Conservation (phyloP, 2,329 filamentous ascomycete genomes). For the Cucurbitaria berberidis region DNA sequence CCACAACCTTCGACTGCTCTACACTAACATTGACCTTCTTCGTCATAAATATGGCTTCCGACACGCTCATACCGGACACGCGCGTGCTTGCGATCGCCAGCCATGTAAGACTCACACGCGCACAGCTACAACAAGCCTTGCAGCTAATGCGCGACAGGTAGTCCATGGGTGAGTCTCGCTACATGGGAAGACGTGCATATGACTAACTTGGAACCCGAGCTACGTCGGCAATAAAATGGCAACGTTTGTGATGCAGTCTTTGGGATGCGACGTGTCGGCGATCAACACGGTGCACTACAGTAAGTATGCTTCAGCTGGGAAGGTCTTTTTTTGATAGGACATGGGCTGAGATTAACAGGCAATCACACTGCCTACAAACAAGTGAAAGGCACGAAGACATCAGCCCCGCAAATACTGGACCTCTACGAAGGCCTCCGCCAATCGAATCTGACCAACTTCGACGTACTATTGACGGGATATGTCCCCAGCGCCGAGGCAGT, state of each 20-base stretch:
- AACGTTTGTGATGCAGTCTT: slow-evolving; percentile 88
- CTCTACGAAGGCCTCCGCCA: slow-evolving; percentile 85
- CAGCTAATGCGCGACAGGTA: slow-evolving; percentile 59
- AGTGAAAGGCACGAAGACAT: slow-evolving; percentile 82
- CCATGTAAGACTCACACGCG: slow-evolving; percentile 72
- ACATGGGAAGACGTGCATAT: background rate
- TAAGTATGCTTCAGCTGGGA: slow-evolving; percentile 54
- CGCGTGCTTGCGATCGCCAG: slow-evolving; percentile 87
- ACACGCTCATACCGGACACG: slow-evolving; percentile 63
- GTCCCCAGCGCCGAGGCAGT: slow-evolving; percentile 87
- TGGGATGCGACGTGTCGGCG: slow-evolving; percentile 92
- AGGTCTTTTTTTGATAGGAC: background rate
- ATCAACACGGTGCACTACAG: slow-evolving; percentile 98
- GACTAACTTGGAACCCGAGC: slow-evolving; percentile 57
- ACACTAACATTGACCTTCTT: slow-evolving; percentile 11
- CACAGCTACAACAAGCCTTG: slow-evolving; percentile 9
- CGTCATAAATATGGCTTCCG: slow-evolving; percentile 36
- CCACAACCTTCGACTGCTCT: background rate
- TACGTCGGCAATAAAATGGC: slow-evolving; percentile 99
- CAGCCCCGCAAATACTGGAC: slow-evolving; percentile 80
- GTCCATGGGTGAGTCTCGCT: slow-evolving; percentile 70
- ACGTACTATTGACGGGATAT: slow-evolving; percentile 94
- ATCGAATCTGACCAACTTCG: slow-evolving; percentile 85
- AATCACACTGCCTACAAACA: slow-evolving; percentile 95
- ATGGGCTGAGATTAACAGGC: slow-evolving; percentile 59